A percentile compares a stretch with the other conserved stretches of the same genome.
phyloP scores from a whole-genome alignment of 768 basidiomycete genomes.

The Phanerochaete carnosa region DNA sequence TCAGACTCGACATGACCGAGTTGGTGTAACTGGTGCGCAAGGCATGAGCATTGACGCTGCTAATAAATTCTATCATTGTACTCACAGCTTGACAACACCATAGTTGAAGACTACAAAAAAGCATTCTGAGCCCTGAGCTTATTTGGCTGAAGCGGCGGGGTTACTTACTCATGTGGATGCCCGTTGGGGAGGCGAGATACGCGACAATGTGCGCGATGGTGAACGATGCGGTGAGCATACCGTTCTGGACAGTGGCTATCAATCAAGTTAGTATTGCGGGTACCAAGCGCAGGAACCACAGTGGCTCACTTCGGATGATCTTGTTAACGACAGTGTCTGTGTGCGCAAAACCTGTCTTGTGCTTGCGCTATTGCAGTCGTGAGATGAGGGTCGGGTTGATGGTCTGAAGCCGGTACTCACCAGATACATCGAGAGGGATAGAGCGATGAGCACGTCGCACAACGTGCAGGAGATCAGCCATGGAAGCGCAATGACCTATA shows the following conservation, averaged over 20 bases:
- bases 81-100: constrained; percentile 33
- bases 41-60: neutral
- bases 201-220: constrained; percentile 32
- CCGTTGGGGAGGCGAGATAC: constrained; percentile 21
- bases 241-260: constrained; percentile 37
- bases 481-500: neutral
- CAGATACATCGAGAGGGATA: constrained; percentile 5
- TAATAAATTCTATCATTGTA: neutral
- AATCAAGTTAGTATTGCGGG: neutral
- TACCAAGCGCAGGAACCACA: too few relatives aligned
- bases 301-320: constrained; percentile 17
- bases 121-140: neutral
- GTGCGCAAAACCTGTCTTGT: constrained; percentile 12
- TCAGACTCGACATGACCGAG: constrained; percentile 35
- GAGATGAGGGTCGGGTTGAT: neutral
- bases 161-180: constrained; percentile 4
- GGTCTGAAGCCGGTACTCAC: neutral
- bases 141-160: neutral
- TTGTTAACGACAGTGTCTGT: constrained; percentile 16
- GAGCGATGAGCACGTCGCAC: constrained; percentile 11
- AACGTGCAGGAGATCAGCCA: constrained; percentile 12
- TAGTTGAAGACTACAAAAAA: constrained; percentile 38
- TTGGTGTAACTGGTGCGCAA: constrained; percentile 30
- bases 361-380: constrained; percentile 15
- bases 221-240: constrained; percentile 31